Evolutionary conservation across 225 moss, liverwort and hornwort genomes (phyloP), one percentile per base, ranked within the genome.

Genomic region (Takakia lepidozioides): DNA sequence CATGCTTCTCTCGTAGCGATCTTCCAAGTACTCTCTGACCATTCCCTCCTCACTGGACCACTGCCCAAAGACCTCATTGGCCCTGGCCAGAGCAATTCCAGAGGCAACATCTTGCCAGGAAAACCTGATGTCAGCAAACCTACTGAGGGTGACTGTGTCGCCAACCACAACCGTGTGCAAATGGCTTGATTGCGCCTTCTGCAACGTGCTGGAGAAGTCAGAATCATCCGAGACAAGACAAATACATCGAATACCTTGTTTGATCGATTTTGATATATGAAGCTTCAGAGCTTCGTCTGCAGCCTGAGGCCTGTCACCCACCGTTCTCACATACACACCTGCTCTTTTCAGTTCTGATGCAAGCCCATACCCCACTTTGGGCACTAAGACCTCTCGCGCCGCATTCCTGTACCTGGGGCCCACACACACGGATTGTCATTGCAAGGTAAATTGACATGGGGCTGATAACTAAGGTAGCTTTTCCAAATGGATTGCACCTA

Each of bases 201-300:
- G 62, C 54, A 82, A 51, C 10, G 70, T 68, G 53, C 37, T 73
- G 66, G 78, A 37, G 55, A 87, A 87, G 44, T 71, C 87, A 0
- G 76, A 76, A 54, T 83, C 80, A 21, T 83, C 87, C 0, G 83
- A 87, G 2, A 87, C 80, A 3, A 87, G 58, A 30, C 79, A 83
- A 18, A 87, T 69, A 59, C 87, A 87, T 11, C 80, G 55, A 23
- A 83, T 45, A 29, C 80, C 80, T 22, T 62, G 39, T n/a, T 74
- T 49, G 49, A 87, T 76, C 16, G 72, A 76, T 35, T 59, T 49
- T 29, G 70, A 54, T 65, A 87, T 80, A 25, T 83, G 83, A 10
- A 65, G 65, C 63, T 80, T 83, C 14, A 87, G 83, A 20, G 87
- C 83, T 48, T 73, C 73, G 40, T 87, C 80, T 0, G 87, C 87